Conservation (phyloP, 106 monocot species). For the Alisma plantagoaquatica region DNA sequence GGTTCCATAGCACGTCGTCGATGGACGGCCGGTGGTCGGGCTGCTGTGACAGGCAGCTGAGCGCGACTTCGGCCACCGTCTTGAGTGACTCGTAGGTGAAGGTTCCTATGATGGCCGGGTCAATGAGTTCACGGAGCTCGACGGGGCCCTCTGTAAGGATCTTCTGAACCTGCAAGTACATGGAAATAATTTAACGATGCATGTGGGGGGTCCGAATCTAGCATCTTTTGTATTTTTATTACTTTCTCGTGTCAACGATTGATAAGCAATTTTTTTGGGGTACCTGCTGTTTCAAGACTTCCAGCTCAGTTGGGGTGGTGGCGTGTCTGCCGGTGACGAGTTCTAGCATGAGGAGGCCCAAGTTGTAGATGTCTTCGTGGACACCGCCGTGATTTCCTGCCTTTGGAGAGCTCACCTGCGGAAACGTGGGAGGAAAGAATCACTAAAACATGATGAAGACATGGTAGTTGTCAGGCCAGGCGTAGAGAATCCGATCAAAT, state of each 20-base stretch:
- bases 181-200: neutral
- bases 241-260: neutral
- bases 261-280: neutral
- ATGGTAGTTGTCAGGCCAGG: too few relatives aligned
- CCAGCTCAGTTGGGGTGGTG: slow-evolving; percentile 14
- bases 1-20: slow-evolving; percentile 14
- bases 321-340: slow-evolving; percentile 34
- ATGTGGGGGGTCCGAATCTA: too few relatives aligned
- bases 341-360: slow-evolving; percentile 46
- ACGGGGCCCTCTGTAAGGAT: slow-evolving; percentile 1
- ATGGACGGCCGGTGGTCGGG: slow-evolving; percentile 5
- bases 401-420: too few relatives aligned
- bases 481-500: too few relatives aligned
- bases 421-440: too few relatives aligned
- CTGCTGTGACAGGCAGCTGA: slow-evolving; percentile 5
- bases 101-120: slow-evolving; percentile 7
- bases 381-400: too few relatives aligned
- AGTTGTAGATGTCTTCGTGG: slow-evolving; percentile 42
- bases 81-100: slow-evolving; percentile 6
- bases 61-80: slow-evolving; percentile 7
- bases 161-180: slow-evolving; percentile 2
- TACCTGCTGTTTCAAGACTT: slow-evolving; percentile 28
- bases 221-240: too few relatives aligned
- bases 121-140: neutral
- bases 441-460: too few relatives aligned